Percentiles rank a stretch among this genome's conserved stretches.
Conservation (phyloP, 371 early-diverging fungal species). For the Vairimorpha necatrix region DNA sequence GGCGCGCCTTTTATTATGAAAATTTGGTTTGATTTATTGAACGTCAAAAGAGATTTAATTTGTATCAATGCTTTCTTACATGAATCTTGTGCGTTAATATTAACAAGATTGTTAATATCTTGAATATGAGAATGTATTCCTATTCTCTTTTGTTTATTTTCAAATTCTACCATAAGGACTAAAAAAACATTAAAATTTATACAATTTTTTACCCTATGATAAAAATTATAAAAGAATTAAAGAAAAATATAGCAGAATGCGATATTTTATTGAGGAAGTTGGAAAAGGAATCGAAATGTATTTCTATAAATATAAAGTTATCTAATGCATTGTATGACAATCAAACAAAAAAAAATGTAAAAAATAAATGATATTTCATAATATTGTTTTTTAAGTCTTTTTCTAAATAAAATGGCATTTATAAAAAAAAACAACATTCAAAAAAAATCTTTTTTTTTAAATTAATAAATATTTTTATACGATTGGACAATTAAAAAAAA, state of each 20-base stretch:
- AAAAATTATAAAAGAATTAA: neutral
- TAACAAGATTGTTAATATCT: slow-evolving; percentile 70
- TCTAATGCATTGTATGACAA: slow-evolving; percentile 4
- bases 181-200: slow-evolving; percentile 1
- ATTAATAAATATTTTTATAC: no score
- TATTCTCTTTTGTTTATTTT: slow-evolving; percentile 34
- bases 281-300: slow-evolving; percentile 15
- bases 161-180: slow-evolving; percentile 24
- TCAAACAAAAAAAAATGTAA: neutral
- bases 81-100: slow-evolving; percentile 88
- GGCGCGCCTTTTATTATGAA: slow-evolving; percentile 88
- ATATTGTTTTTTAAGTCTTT: no score
- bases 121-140: slow-evolving; percentile 93
- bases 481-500: no score
- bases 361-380: neutral
- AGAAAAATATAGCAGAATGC: slow-evolving; percentile 25
- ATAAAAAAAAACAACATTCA: no score
- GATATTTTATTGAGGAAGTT: slow-evolving; percentile 23
- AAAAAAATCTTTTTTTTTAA: no score
- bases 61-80: slow-evolving; percentile 87
- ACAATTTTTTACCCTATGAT: slow-evolving; percentile 3
- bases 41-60: slow-evolving; percentile 67
- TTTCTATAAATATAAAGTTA: slow-evolving; percentile 11
- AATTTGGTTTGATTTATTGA: slow-evolving; percentile 75
- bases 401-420: no score